phyloP scores from a whole-genome alignment of 306 rosid species.

The Biancaea sappan region DNA sequence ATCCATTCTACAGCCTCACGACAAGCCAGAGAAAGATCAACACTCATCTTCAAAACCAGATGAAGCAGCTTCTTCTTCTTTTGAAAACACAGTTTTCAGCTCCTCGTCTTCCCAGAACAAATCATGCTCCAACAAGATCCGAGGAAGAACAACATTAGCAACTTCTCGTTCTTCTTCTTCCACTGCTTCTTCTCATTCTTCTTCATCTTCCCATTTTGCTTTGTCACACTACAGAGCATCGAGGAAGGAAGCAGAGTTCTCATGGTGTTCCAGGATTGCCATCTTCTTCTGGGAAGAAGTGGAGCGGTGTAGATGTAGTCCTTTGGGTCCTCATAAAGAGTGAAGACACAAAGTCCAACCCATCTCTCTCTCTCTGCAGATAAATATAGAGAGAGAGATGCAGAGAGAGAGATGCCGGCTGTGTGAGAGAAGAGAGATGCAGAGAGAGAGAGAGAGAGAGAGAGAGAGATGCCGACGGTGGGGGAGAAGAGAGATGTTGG shows the following conservation, averaged over 20 bases:
- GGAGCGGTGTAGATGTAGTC: slow-evolving; percentile 31
- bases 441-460: too few species aligned
- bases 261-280: slow-evolving; percentile 51
- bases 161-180: too few species aligned
- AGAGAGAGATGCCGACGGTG: too few species aligned
- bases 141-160: slow-evolving; percentile 44
- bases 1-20: slow-evolving; percentile 75
- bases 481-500: too few species aligned
- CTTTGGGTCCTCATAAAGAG: slow-evolving; percentile 56
- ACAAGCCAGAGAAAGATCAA: slow-evolving; percentile 46
- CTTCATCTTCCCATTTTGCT: slow-evolving; percentile 57
- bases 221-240: slow-evolving; percentile 84
- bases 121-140: slow-evolving; percentile 61
- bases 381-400: too few species aligned
- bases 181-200: slow-evolving; percentile 37
- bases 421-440: too few species aligned
- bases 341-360: slow-evolving; percentile 42
- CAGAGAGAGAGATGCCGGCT: too few species aligned
- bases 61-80: slow-evolving; percentile 55
- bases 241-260: slow-evolving; percentile 45
- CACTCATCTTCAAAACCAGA: slow-evolving; percentile 26
- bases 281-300: slow-evolving; percentile 77
- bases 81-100: slow-evolving; percentile 63
- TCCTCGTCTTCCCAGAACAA: slow-evolving; percentile 79
- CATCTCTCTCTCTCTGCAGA: slow-evolving; percentile 37